Evolutionary conservation across 768 basidiomycete genomes (phyloP).

Genomic region (Macrolepiota dolichaula): DNA sequence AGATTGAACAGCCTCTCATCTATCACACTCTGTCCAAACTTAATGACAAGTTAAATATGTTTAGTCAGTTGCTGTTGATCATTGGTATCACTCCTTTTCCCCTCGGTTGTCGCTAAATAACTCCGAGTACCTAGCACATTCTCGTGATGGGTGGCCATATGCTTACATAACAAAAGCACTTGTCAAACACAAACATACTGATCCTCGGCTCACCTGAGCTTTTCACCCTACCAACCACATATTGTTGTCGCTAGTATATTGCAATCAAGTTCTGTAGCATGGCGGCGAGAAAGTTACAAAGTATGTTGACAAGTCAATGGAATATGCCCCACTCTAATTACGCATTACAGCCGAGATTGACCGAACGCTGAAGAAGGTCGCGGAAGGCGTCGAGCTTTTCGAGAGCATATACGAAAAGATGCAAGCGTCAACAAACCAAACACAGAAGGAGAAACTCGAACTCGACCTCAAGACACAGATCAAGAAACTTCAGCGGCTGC

Average conservation of each 20-base stretch:
- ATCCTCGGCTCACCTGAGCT: not conserved
- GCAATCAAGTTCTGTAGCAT: constrained; percentile 37
- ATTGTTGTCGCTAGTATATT: not conserved
- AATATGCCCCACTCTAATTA: not conserved
- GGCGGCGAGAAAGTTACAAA: constrained; percentile 90
- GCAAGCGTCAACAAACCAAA: constrained; percentile 89
- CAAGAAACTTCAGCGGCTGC: constrained; percentile 96
- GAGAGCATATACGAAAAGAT: constrained; percentile 98
- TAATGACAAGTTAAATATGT: no score
- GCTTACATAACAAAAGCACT: not conserved
- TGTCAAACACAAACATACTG: constrained; percentile 1
- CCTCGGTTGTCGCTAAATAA: no score
- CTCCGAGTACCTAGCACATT: no score
- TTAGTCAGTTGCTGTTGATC: no score
- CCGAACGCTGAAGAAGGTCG: constrained; percentile 95
- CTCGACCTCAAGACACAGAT: constrained; percentile 78
- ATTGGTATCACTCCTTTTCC: no score
- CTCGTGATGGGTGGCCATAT: no score
- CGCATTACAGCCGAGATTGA: constrained; percentile 86
- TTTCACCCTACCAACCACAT: not conserved
- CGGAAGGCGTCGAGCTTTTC: constrained; percentile 93
- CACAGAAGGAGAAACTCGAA: constrained; percentile 52
- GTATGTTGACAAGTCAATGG: constrained; percentile 32
- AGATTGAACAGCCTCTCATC: no score
- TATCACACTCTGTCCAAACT: no score